Evolutionary conservation across 306 rosid species (phyloP).

Genomic region (Lupinus albus): DNA sequence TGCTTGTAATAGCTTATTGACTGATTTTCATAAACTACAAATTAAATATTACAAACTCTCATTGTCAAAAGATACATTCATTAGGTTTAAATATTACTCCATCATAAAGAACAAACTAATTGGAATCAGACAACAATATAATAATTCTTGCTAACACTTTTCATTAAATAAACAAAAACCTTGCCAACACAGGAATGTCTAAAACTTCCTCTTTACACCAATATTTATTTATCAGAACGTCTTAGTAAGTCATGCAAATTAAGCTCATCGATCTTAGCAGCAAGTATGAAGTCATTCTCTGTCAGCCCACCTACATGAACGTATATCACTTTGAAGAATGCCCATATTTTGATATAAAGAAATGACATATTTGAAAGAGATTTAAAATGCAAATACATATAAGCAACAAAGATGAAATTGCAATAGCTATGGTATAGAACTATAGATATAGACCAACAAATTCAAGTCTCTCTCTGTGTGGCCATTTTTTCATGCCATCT

Average conservation of each 20-base stretch:
- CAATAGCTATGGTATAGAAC: background rate
- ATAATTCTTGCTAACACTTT: background rate
- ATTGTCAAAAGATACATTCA: too few species aligned
- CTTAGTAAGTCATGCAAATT: conserved; percentile 59
- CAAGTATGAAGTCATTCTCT: conserved; percentile 90
- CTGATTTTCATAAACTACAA: too few species aligned
- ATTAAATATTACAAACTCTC: too few species aligned
- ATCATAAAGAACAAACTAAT: background rate
- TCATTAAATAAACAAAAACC: background rate
- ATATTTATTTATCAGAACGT: conserved; percentile 41
- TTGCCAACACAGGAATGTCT: conserved; percentile 15
- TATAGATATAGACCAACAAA: background rate
- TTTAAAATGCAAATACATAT: background rate
- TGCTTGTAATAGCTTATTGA: too few species aligned
- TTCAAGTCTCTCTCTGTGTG: too few species aligned
- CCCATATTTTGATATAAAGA: background rate
- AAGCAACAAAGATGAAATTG: background rate
- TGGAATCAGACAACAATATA: background rate
- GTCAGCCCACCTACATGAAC: conserved; percentile 79
- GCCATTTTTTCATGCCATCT: too few species aligned
- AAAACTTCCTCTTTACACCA: background rate
- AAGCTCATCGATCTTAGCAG: conserved; percentile 71
- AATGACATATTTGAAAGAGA: background rate
- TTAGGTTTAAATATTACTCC: too few species aligned
- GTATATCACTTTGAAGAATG: conserved; percentile 25